A percentile compares a stretch with the other conserved stretches of the same genome.
Evolutionary conservation across 805 yeast genomes (phyloP).

Genomic region (Yamadazyma ubonensis): DNA sequence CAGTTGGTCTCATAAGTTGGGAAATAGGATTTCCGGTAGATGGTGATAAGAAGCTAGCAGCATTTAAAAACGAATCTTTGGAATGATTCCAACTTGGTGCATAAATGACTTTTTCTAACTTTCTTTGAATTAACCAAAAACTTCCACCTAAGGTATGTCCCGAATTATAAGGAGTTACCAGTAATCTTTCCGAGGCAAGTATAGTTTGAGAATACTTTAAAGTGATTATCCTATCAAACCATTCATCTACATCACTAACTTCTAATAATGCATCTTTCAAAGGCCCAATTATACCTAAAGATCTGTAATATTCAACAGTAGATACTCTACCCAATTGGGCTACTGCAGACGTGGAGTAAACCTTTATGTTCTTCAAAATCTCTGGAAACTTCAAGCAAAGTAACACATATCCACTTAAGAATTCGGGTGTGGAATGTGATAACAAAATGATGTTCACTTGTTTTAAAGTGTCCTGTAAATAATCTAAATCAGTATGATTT

Average conservation of each 20-base stretch:
- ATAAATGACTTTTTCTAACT: slow-evolving; percentile 77
- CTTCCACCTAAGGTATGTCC: slow-evolving; percentile 96
- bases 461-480: slow-evolving; percentile 33
- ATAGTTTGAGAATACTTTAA: slow-evolving; percentile 80
- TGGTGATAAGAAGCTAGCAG: slow-evolving; percentile 29
- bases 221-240: slow-evolving; percentile 67
- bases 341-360: slow-evolving; percentile 88
- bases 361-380: slow-evolving; percentile 62
- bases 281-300: slow-evolving; percentile 76
- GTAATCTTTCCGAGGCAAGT: slow-evolving; percentile 57
- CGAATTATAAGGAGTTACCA: slow-evolving; percentile 79
- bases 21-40: slow-evolving; percentile 60
- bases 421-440: slow-evolving; percentile 84
- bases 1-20: slow-evolving; percentile 72
- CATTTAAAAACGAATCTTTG: slow-evolving; percentile 73
- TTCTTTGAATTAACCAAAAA: slow-evolving; percentile 74
- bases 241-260: slow-evolving; percentile 70
- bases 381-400: slow-evolving; percentile 58
- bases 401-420: slow-evolving; percentile 74
- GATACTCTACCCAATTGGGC: slow-evolving; percentile 81
- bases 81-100: slow-evolving; percentile 97
- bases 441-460: slow-evolving; percentile 67
- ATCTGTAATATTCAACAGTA: slow-evolving; percentile 77
- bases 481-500: slow-evolving; percentile 29
- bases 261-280: slow-evolving; percentile 56